A percentile compares a stretch with the other conserved stretches of the same genome.
phyloP scores from a whole-genome alignment of 2,329 filamentous ascomycete genomes.

The Hypomyces perniciosus region DNA sequence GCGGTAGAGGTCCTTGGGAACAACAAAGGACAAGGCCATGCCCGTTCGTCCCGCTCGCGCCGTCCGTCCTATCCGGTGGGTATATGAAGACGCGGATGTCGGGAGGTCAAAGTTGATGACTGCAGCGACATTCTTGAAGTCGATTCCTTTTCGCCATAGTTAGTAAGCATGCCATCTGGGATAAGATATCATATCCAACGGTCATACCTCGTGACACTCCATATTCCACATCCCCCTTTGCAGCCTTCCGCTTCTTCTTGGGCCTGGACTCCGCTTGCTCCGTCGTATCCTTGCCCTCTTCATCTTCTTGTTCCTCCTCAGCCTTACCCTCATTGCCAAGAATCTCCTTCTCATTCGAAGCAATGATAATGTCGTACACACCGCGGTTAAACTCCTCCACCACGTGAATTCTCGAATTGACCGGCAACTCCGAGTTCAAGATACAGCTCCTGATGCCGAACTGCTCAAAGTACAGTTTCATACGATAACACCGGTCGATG shows the following conservation, averaged over 20 bases:
- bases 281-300: slow-evolving; percentile 22
- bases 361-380: slow-evolving; percentile 97
- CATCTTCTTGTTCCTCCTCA: slow-evolving; percentile 33
- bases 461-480: slow-evolving; percentile 94
- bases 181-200: background rate
- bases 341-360: slow-evolving; percentile 85
- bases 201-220: slow-evolving; percentile 77
- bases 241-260: slow-evolving; percentile 38
- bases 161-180: slow-evolving; percentile 8
- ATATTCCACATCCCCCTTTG: slow-evolving; percentile 74
- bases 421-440: slow-evolving; percentile 86
- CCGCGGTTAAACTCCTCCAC: slow-evolving; percentile 97
- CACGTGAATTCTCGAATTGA: slow-evolving; percentile 88
- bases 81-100: slow-evolving; percentile 81
- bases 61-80: slow-evolving; percentile 92
- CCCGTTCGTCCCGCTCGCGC: slow-evolving; percentile 85
- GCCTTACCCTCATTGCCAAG: slow-evolving; percentile 57
- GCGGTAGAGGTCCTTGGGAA: slow-evolving; percentile 73
- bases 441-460: slow-evolving; percentile 93
- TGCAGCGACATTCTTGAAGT: slow-evolving; percentile 91
- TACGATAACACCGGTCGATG: slow-evolving; percentile 79
- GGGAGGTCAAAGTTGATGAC: slow-evolving; percentile 98
- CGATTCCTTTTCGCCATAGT: slow-evolving; percentile 49
- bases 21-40: slow-evolving; percentile 92
- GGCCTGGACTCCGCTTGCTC: slow-evolving; percentile 20